Base-by-base conservation (phyloP, 495 filamentous ascomycete species). In the Talaromyces ruber region DNA sequence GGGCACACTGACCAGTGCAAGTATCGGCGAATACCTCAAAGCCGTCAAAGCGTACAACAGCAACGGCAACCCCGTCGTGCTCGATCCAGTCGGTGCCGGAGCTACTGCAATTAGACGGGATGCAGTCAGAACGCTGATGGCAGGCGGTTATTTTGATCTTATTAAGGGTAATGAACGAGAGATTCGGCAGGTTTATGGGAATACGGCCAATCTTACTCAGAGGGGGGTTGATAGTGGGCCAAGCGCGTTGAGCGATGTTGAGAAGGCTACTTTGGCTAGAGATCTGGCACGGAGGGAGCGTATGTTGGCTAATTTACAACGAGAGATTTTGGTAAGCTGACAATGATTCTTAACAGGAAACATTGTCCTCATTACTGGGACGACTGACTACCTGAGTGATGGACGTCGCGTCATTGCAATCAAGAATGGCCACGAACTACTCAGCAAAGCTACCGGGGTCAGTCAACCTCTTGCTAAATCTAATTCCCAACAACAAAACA, bases 91-190 rank as follows among this genome's bases (percentile, higher is more conserved):
- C 8, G 94, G 94, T 18, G 91, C 86, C 9, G 93, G 91, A 22
- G 94, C 94, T 6, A 97, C 93, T 2, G 63, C 78, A 3, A 79
- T 90, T 12, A 84, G 94, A 26, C 85, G 88, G 28, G 77, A 80
- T 1, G 87, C 90, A 0, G 83, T 94, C 34, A 85, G 83, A 39
- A 80, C 80, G 11, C 82, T 98, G n/a, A 76, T 97, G 71, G 78
- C 81, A 1, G 81, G 74, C 6, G 91, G 91, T 30, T 89, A 90
- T 68, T 89, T 94, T 64, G 85, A 89, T 71, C 79, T 97, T 22
- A 91, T 98, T 72, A 98, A 97, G 73, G 94, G 94, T 26, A 98
- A 98, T 70, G 93, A 95, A 71, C 85, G 86, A 56, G 94, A 98
- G 72, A 93, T 98, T 61, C 74, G 79, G 29, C 85, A 88, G n/a